Evolutionary conservation across 768 basidiomycete genomes (phyloP).

Genomic region (Pulveroboletus sp.): DNA sequence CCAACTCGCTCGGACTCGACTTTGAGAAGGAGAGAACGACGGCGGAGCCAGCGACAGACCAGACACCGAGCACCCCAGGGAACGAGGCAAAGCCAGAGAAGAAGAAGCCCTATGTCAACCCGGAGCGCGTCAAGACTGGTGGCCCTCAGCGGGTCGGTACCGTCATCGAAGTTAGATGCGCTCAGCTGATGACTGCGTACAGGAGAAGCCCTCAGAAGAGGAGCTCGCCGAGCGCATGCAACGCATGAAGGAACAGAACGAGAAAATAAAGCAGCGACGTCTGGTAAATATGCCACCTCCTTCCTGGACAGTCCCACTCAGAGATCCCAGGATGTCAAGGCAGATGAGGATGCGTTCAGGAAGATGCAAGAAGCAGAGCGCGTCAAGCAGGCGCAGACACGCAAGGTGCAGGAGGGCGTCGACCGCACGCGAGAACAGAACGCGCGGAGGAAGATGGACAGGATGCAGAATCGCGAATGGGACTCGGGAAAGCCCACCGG

Average conservation of each 20-base stretch:
- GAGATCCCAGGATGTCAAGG: constrained; percentile 60
- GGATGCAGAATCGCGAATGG: constrained; percentile 75
- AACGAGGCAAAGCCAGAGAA: constrained; percentile 39
- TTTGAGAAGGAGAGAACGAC: constrained; percentile 40
- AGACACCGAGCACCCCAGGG: neutral
- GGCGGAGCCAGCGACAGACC: constrained; percentile 8
- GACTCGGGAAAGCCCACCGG: constrained; percentile 61
- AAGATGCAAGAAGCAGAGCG: constrained; percentile 65
- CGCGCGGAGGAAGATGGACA: constrained; percentile 78
- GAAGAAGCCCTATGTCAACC: constrained; percentile 75
- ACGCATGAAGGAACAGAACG: constrained; percentile 66
- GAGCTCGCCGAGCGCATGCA: constrained; percentile 66
- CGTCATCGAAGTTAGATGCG: neutral
- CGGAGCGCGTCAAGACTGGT: constrained; percentile 80
- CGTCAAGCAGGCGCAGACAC: constrained; percentile 48
- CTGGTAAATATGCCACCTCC: constrained; percentile 37
- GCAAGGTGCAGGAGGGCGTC: constrained; percentile 65
- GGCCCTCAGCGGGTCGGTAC: constrained; percentile 59
- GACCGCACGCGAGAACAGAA: constrained; percentile 73
- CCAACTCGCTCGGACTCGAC: constrained; percentile 70
- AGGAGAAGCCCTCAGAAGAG: constrained; percentile 70
- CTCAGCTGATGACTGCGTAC: constrained; percentile 14
- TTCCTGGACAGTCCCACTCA: neutral
- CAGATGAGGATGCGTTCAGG: constrained; percentile 75
- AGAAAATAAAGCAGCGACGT: constrained; percentile 69